phyloP scores from a whole-genome alignment of 371 early-diverging fungal genomes.

The Umbelopsis sp. region DNA sequence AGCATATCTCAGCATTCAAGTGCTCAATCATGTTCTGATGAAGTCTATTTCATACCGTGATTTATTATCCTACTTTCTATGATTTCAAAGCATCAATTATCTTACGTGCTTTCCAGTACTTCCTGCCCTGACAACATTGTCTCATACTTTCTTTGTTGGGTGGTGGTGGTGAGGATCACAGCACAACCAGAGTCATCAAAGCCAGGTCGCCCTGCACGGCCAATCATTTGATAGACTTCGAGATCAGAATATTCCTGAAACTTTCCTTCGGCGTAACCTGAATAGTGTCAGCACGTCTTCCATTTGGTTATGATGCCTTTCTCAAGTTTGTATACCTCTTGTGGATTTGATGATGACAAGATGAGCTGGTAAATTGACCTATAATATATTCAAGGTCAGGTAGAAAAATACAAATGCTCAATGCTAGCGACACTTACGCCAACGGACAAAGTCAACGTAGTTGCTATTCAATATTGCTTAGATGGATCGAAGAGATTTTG shows the following conservation, averaged over 20 bases:
- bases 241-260: slow-evolving; percentile 69
- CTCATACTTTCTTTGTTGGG: slow-evolving; percentile 59
- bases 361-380: slow-evolving; percentile 91
- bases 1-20: slow-evolving; percentile 82
- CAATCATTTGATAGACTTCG: slow-evolving; percentile 90
- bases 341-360: slow-evolving; percentile 85
- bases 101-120: slow-evolving; percentile 69
- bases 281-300: background rate
- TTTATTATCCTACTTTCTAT: too few relatives aligned
- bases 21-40: slow-evolving; percentile 79
- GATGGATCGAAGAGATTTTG: too few relatives aligned
- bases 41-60: slow-evolving; percentile 38
- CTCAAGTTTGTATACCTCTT: slow-evolving; percentile 31
- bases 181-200: slow-evolving; percentile 79
- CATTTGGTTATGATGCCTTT: background rate
- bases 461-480: slow-evolving; percentile 37
- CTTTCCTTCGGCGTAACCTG: slow-evolving; percentile 64
- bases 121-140: slow-evolving; percentile 58
- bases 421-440: slow-evolving; percentile 58
- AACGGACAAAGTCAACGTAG: slow-evolving; percentile 90
- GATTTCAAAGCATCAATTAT: too few relatives aligned
- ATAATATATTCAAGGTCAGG: background rate
- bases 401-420: background rate
- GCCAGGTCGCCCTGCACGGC: slow-evolving; percentile 91
- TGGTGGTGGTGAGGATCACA: slow-evolving; percentile 73